phyloP scores from a whole-genome alignment of 2,329 filamentous ascomycete genomes.

The Diaporthe ampelina region DNA sequence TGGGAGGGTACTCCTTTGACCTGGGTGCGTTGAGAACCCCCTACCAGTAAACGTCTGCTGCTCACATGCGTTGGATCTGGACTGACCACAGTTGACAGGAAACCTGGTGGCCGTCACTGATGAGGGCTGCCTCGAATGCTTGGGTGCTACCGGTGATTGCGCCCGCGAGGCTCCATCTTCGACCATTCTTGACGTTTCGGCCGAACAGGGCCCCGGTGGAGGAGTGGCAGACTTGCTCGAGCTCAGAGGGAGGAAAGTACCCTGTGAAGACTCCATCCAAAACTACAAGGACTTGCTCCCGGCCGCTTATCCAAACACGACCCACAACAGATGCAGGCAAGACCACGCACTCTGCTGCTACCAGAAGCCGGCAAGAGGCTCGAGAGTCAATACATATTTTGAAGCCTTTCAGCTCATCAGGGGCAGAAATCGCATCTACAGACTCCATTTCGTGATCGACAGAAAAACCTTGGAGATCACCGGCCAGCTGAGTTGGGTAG shows the following conservation, averaged over 20 bases:
- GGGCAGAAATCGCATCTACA: slow-evolving; percentile 20
- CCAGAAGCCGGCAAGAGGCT: neutral
- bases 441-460: slow-evolving; percentile 24
- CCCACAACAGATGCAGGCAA: slow-evolving; percentile 22
- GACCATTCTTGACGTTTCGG: neutral
- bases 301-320: slow-evolving; percentile 10
- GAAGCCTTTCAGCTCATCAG: slow-evolving; percentile 33
- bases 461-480: neutral
- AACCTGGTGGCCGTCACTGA: slow-evolving; percentile 17
- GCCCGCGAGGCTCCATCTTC: neutral
- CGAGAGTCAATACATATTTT: neutral
- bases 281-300: slow-evolving; percentile 12
- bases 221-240: neutral
- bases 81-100: slow-evolving; percentile 17
- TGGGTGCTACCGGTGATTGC: slow-evolving; percentile 11
- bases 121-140: slow-evolving; percentile 34
- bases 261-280: slow-evolving; percentile 28
- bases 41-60: neutral
- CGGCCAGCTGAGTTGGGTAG: neutral
- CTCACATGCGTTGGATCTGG: neutral
- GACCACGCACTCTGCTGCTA: slow-evolving; percentile 38
- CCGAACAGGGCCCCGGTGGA: neutral
- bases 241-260: neutral
- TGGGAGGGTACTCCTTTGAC: slow-evolving; percentile 26
- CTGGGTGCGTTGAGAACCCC: slow-evolving; percentile 29